Base-by-base conservation (phyloP, 2,329 filamentous ascomycete genomes). In the Phyllosticta paracitricarpa region DNA sequence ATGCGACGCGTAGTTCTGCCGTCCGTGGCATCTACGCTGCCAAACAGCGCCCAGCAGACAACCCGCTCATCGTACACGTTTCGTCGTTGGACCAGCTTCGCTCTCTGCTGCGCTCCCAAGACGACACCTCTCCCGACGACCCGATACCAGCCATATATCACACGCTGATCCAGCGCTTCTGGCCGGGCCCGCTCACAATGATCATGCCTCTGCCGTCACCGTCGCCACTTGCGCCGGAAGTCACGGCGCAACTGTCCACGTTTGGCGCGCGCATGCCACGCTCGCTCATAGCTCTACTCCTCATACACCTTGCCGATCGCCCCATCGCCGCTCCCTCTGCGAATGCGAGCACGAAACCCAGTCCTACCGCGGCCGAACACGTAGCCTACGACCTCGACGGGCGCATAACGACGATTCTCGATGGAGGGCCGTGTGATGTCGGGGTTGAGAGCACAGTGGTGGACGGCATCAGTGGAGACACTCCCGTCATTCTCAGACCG, bases 381-480 rank as follows among this genome's bases (percentile, higher is more conserved):
- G 94, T 99, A 12, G 81, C 85, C 24, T 86, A 96, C 64, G 94
- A 99, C 71, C 78, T 99, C 10, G 75, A 86, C 48, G 91, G 91
- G 0, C 84, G 87, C 56, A 95, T 99, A 65, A 85, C 89, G 67
- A 79, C 93, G 5, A 94, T 99, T 62, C 78, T 99, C 0, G 93
- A 99, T 66, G 94, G 93, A 2, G 94, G 94, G 0, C 77, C 86
- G 0, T 97, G 92, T 68, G 81, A 82, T 22, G 91, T 99, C 10
- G 94, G 94, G 1, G 91, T 99, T 0, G 94, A 99, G 76, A 97
- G 91, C 71, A 99, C 94, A 0, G 94, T 99, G 1, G 91, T 99
- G 0, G 94, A 97, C 69, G 94, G 94, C 0, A 77, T 97, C 14
- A 90, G 85, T 62, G 90, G 85, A 62, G 76, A 82, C 56, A 92